Percentiles rank a stretch among this genome's conserved stretches.
Conservation (phyloP, 768 basidiomycete genomes). For the Russula abietina region DNA sequence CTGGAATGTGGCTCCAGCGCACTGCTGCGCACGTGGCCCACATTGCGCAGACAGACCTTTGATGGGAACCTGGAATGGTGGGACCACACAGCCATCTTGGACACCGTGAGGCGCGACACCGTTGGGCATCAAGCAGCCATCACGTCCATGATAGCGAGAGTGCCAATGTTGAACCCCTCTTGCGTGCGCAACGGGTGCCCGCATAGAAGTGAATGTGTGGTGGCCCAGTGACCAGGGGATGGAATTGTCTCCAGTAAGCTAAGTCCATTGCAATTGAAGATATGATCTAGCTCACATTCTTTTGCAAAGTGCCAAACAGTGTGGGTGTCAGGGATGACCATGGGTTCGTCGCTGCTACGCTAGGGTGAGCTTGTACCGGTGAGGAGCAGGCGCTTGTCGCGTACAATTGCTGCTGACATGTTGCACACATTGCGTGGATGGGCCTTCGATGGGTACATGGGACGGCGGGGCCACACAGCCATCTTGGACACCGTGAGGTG, state of each 20-base stretch:
- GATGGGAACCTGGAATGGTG: too few species aligned
- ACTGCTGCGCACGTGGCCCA: too few species aligned
- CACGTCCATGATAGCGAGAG: constrained; percentile 82
- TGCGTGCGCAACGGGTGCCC: constrained; percentile 84
- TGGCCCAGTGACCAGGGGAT: constrained; percentile 66
- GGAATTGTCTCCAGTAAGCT: constrained; percentile 2
- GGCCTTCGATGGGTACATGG: too few species aligned
- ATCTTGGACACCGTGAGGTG: too few species aligned
- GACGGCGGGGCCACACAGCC: too few species aligned
- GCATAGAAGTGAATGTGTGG: constrained; percentile 85
- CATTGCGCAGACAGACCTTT: too few species aligned
- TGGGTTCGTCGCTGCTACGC: constrained; percentile 74
- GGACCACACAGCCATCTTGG: too few species aligned
- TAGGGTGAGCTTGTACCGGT: not conserved
- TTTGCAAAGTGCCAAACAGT: constrained; percentile 85
- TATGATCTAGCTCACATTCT: constrained; percentile 51
- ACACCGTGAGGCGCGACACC: too few species aligned
- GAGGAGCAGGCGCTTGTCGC: not conserved
- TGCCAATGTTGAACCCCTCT: constrained; percentile 87
- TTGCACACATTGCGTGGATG: too few species aligned
- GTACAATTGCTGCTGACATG: constrained; percentile 69
- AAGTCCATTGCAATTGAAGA: constrained; percentile 7
- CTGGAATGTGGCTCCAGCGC: too few species aligned
- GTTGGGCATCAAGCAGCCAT: too few species aligned
- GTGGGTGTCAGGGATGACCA: constrained; percentile 72